Evolutionary conservation across 192 early-diverging fungal species (phyloP).

Genomic region (Lobulomyces angularis): DNA sequence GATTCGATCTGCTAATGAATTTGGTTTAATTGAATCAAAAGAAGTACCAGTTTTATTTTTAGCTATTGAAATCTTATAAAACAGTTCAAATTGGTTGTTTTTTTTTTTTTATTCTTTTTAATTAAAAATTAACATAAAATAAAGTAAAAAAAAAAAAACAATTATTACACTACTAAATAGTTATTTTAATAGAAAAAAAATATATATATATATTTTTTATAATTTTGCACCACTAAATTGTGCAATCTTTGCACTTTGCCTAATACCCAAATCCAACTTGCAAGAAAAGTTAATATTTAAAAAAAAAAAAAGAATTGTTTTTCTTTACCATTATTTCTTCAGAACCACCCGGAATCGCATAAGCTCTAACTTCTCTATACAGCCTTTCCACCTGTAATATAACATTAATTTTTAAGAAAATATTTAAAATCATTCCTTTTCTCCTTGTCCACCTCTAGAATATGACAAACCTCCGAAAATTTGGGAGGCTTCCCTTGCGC

Average conservation of each 20-base stretch:
- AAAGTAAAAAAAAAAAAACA: too few species aligned
- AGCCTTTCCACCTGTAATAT: conserved; percentile 58
- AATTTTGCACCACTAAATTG: conserved; percentile 55
- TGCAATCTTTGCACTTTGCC: conserved; percentile 69
- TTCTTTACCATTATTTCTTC: conserved; percentile 36
- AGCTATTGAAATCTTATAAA: too few species aligned
- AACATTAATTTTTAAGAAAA: conserved; percentile 3
- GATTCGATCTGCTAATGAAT: too few species aligned
- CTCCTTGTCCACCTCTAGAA: conserved; percentile 57
- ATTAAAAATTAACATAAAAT: too few species aligned
- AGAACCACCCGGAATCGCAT: conserved; percentile 73
- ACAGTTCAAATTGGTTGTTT: too few species aligned
- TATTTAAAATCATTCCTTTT: too few species aligned
- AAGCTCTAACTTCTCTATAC: conserved; percentile 73
- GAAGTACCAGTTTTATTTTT: too few species aligned
- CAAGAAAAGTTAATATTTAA: too few species aligned
- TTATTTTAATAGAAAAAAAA: neutral
- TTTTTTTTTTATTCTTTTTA: too few species aligned
- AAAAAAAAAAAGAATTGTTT: neutral
- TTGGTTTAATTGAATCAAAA: too few species aligned
- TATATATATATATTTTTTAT: conserved; percentile 10
- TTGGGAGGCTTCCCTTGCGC: conserved; percentile 80
- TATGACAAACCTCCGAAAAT: conserved; percentile 80
- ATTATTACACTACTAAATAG: too few species aligned
- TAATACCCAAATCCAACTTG: conserved; percentile 72